These are phyloP conservation scores for Fallopia convolvulus DNA, from an alignment of 148 eudicot species.

Conservation along the genomic window DNA sequence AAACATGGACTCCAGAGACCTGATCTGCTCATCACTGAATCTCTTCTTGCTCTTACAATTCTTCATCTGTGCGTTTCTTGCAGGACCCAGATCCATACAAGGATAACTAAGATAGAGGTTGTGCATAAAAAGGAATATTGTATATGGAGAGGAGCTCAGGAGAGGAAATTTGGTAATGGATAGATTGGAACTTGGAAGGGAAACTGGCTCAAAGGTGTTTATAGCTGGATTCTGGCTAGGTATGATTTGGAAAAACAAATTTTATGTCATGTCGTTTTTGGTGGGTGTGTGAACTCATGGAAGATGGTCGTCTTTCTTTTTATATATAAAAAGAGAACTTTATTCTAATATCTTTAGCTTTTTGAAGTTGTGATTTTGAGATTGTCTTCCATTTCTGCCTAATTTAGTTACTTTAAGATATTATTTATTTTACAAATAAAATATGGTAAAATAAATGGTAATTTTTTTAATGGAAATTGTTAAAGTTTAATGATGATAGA, in stretches of 20 bases:
- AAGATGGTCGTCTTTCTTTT: not conserved
- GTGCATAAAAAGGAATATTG: not conserved
- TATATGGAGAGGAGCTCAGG: not conserved
- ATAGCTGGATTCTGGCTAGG: slow-evolving; percentile 8
- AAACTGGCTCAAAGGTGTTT: not conserved
- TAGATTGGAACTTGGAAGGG: not conserved
- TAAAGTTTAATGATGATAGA: not conserved
- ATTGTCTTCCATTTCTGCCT: not conserved
- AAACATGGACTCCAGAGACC: slow-evolving; percentile 33
- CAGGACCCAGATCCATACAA: slow-evolving; percentile 11
- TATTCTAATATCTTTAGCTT: not conserved
- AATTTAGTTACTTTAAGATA: not conserved
- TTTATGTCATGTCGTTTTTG: slow-evolving; percentile 12
- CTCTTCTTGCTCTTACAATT: slow-evolving; percentile 26
- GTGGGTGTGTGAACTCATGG: slow-evolving; percentile 9
- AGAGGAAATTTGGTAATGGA: slow-evolving; percentile 5
- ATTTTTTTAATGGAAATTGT: not conserved
- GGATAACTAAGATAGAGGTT: not conserved
- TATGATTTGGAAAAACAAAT: not conserved
- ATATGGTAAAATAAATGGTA: not conserved
- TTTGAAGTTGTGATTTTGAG: slow-evolving; percentile 4
- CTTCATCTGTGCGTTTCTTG: slow-evolving; percentile 17
- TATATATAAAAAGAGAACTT: not conserved
- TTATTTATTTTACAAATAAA: not conserved
- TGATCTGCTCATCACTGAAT: slow-evolving; percentile 39